Base-by-base conservation (phyloP, 805 yeast species). In the Kuraishia cidri region DNA sequence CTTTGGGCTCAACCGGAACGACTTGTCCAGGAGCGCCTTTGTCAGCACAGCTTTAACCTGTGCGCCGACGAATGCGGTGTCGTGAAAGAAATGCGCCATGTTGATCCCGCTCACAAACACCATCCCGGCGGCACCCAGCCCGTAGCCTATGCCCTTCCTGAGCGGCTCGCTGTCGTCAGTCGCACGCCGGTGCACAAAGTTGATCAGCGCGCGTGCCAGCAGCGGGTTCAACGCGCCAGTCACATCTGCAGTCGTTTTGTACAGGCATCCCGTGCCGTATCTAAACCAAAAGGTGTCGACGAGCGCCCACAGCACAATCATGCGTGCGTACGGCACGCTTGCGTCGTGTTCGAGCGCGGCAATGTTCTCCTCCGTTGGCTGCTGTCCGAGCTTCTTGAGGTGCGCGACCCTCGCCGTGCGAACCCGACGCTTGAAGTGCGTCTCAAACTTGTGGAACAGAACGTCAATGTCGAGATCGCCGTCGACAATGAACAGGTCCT, bases 91-190 rank as follows among this genome's bases (percentile, higher is more conserved):
- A 48, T 77, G 83, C 37, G 81, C 75, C 31, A 80, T 61, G 19
- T 60, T 41, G 6, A 74, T 30, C 18, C 75, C 71, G 30, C 63
- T 52, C 3, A 64, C 34, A 11, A 73, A 47, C 42, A 80, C 66
- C 56, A 88, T 57, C 1, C 64, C 45, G 29, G 77, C 69, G 9
- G 79, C 64, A n/a, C 88, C 94, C 28, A 87, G 55, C 5, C 88
- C 75, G 45, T 72, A 82, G 6, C 92, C 95, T 3, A 83, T 61
- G 42, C 95, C 95, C 38, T 62, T 64, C 24, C 78, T 82, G 34
- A 60, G 56, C 7, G 60, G 51, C 17, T 54, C 42, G 8, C 56
- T 55, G 4, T 64, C 51, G 4, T 68, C 68, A 19, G 60, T 52
- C 5, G 63, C 63, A 36, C 68, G 66, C 29, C 47, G 47, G 44